Percentiles rank a stretch among this genome's conserved stretches.
phyloP scores from a whole-genome alignment of 768 basidiomycete species.

The Panellus pusillus region DNA sequence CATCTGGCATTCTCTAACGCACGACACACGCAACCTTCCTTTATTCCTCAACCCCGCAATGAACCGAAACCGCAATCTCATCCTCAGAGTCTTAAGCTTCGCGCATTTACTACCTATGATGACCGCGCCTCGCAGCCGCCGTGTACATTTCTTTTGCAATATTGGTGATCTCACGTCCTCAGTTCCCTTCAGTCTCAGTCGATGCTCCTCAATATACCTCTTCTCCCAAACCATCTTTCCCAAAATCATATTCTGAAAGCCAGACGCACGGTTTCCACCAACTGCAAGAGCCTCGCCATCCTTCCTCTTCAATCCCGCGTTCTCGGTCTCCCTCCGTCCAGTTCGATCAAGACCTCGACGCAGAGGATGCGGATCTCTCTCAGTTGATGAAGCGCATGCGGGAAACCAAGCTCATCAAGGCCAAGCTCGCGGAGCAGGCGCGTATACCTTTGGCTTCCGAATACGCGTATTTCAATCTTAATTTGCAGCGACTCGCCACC shows the following conservation, averaged over 20 bases:
- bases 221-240: slow-evolving; percentile 12
- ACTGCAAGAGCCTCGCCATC: slow-evolving; percentile 4
- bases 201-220: slow-evolving; percentile 13
- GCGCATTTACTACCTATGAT: slow-evolving; percentile 16
- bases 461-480: slow-evolving; percentile 8
- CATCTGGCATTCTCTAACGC: slow-evolving; percentile 1
- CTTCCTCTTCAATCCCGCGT: neutral
- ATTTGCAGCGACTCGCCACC: slow-evolving; percentile 15
- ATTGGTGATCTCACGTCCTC: neutral
- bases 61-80: slow-evolving; percentile 11
- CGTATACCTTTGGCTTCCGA: slow-evolving; percentile 1
- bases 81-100: slow-evolving; percentile 8
- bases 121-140: slow-evolving; percentile 3
- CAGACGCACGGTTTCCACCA: neutral
- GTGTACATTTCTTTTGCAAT: slow-evolving; percentile 3
- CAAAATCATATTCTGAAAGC: neutral
- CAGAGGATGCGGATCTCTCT: slow-evolving; percentile 23
- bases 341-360: slow-evolving; percentile 15
- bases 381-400: slow-evolving; percentile 25
- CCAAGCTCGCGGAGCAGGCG: slow-evolving; percentile 27
- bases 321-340: slow-evolving; percentile 16
- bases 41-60: slow-evolving; percentile 14
- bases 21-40: slow-evolving; percentile 3
- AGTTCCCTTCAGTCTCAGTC: slow-evolving; percentile 1
- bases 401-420: slow-evolving; percentile 24